Percentiles rank a stretch among this genome's conserved stretches.
Conservation (phyloP, 176 grass and related monocot species). For the Raddia guianensis region DNA sequence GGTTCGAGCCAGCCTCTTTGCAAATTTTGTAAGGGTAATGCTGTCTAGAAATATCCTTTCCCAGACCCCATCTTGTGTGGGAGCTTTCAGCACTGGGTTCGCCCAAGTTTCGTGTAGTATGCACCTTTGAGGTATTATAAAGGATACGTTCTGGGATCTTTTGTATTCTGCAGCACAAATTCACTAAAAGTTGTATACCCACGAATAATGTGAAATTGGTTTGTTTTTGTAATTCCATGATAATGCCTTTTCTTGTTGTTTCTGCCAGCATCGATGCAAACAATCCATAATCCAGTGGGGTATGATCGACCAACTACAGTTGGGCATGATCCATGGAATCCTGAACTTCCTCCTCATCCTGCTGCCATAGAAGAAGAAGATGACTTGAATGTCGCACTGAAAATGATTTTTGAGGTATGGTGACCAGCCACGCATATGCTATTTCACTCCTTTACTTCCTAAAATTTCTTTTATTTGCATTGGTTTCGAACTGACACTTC, state of each 20-base stretch:
- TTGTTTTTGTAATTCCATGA: background rate
- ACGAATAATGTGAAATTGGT: background rate
- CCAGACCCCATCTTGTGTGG: no score
- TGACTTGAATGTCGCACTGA: no score
- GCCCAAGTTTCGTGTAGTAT: no score
- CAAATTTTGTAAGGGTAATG: no score
- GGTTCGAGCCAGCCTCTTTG: no score
- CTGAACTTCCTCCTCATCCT: conserved; percentile 22
- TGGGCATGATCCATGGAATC: conserved; percentile 29
- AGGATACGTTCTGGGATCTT: no score
- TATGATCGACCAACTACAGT: background rate
- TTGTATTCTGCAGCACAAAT: no score
- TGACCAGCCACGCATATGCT: background rate
- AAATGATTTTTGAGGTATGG: background rate
- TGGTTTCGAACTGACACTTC: background rate
- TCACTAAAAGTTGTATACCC: background rate
- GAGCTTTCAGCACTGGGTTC: no score
- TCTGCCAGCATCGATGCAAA: background rate
- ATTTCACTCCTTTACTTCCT: background rate
- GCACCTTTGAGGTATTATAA: no score
- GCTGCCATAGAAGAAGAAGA: background rate
- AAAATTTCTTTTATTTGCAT: background rate
- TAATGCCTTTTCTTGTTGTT: background rate
- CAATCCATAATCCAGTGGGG: background rate
- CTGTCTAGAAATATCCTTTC: no score